phyloP scores from a whole-genome alignment of 2,329 filamentous ascomycete species.

The Curvularia verruculosa region DNA sequence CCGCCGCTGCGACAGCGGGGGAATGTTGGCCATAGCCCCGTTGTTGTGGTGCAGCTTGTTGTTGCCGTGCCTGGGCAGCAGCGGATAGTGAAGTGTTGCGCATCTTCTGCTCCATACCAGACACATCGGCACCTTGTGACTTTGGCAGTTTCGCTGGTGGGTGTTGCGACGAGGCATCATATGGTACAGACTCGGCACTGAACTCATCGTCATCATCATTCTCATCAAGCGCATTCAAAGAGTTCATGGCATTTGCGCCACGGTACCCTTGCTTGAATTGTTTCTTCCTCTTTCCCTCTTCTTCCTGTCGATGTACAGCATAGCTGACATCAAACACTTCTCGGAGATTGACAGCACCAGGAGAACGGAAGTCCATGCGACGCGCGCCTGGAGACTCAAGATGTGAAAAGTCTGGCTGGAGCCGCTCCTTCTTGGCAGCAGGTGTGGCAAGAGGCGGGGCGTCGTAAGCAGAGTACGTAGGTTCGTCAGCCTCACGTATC shows the following conservation, averaged over 20 bases:
- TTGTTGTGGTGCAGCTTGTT: conserved; percentile 45
- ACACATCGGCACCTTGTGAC: conserved; percentile 65
- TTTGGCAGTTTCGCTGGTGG: conserved; percentile 72
- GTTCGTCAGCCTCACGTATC: conserved; percentile 75
- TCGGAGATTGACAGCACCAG: conserved; percentile 90
- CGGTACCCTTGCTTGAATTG: conserved; percentile 76
- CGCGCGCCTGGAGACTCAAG: conserved; percentile 68
- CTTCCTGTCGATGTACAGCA: conserved; percentile 93
- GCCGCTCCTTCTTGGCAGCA: conserved; percentile 62
- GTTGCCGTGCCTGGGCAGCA: conserved; percentile 67
- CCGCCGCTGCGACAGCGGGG: conserved; percentile 80
- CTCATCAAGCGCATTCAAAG: conserved; percentile 69
- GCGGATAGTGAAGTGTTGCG: conserved; percentile 77
- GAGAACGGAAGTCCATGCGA: conserved; percentile 90
- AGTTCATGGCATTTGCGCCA: conserved; percentile 67
- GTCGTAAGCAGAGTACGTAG: conserved; percentile 69
- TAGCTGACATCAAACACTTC: conserved; percentile 99
- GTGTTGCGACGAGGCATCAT: conserved; percentile 55
- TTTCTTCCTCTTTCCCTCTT: conserved; percentile 90
- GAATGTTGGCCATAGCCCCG: conserved; percentile 90
- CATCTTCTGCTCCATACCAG: conserved; percentile 84
- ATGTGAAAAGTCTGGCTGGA: conserved; percentile 60
- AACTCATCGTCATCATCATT: conserved; percentile 70
- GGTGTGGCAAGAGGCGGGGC: conserved; percentile 76
- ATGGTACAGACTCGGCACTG: conserved; percentile 65